Percentiles rank a stretch among this genome's conserved stretches.
Evolutionary conservation across 345 rosid species (phyloP).

Genomic region (Mangifera indica): DNA sequence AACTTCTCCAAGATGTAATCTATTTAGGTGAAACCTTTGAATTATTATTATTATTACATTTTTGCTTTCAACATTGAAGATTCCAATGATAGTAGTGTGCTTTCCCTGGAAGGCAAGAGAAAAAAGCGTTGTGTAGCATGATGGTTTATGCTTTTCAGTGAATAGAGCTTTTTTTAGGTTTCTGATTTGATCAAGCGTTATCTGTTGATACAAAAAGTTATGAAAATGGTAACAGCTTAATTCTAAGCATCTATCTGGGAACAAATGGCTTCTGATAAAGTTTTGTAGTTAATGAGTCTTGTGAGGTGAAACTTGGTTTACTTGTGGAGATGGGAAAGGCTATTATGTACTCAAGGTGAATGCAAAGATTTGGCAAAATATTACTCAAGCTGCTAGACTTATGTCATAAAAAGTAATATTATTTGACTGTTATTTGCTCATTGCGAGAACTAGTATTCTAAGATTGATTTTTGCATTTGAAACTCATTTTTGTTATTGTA

Average conservation of each 20-base stretch:
- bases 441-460: background rate
- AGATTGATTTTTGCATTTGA: background rate
- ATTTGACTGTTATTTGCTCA: background rate
- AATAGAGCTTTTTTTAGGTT: background rate
- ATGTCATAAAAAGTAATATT: background rate
- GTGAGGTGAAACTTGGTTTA: slow-evolving; percentile 7
- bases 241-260: background rate
- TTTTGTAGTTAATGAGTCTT: slow-evolving; percentile 2
- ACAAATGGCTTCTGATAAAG: background rate
- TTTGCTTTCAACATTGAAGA: background rate
- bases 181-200: background rate
- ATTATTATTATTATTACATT: no score
- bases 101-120: background rate
- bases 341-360: slow-evolving; percentile 9
- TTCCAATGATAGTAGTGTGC: background rate
- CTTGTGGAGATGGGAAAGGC: slow-evolving; percentile 4
- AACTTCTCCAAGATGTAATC: background rate
- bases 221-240: background rate
- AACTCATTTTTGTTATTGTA: background rate
- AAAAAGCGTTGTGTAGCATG: background rate
- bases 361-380: background rate
- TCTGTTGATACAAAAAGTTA: background rate
- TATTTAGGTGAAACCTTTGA: background rate
- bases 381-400: background rate
- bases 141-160: background rate